Conservation (phyloP, 345 rosid species). For the Luvunga scandens region DNA sequence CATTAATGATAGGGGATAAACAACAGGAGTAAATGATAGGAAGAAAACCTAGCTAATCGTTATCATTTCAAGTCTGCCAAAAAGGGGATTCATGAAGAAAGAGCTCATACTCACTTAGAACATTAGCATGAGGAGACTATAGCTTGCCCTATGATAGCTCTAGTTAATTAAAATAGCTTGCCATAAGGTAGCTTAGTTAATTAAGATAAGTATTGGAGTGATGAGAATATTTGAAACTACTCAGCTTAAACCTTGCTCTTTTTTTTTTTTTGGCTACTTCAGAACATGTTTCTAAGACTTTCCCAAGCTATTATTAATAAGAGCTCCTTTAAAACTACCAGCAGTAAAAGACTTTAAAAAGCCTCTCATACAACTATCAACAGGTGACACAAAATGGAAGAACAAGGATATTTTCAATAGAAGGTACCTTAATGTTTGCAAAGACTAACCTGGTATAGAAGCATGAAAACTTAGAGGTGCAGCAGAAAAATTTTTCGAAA, state of each 20-base stretch:
- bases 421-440: not conserved
- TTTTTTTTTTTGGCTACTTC: not conserved
- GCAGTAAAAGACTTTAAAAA: not conserved
- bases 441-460: constrained; percentile 78
- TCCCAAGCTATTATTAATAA: not conserved
- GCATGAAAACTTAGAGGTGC: constrained; percentile 65
- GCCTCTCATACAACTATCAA: not conserved
- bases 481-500: constrained; percentile 70
- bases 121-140: not conserved
- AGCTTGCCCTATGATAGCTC: not conserved
- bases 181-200: not conserved
- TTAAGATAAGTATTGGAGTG: not conserved
- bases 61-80: not conserved
- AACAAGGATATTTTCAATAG: not conserved
- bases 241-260: not conserved
- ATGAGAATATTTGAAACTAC: not conserved
- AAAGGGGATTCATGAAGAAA: not conserved
- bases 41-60: not conserved
- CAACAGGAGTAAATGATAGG: not conserved
- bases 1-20: not conserved
- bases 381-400: constrained; percentile 2
- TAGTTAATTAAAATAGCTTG: not conserved
- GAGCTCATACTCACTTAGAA: not conserved
- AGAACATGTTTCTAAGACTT: not conserved
- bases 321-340: not conserved